A percentile compares a stretch with the other conserved stretches of the same genome.
Conservation (phyloP, 306 rosid species). For the Cicer yamashitae region DNA sequence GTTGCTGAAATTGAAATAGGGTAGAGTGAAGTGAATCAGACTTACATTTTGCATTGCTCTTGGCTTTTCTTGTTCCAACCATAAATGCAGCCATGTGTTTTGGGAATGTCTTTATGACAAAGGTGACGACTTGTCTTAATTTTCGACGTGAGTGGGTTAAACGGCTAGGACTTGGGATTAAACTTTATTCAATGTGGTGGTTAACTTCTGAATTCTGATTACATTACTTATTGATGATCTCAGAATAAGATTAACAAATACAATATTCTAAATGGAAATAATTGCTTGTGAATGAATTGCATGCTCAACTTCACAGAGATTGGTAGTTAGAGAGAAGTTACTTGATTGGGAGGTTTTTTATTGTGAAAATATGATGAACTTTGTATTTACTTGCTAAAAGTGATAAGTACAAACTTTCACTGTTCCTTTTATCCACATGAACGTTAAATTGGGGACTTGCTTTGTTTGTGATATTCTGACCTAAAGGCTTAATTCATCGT, state of each 20-base stretch:
- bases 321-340: conserved; percentile 26
- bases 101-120: background rate
- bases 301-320: conserved; percentile 17
- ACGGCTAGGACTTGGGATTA: conserved; percentile 24
- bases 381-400: conserved; percentile 21
- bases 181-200: conserved; percentile 33
- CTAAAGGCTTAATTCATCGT: background rate
- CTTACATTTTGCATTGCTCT: conserved; percentile 19
- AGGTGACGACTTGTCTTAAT: conserved; percentile 17
- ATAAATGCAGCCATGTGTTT: background rate
- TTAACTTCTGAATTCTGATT: conserved; percentile 22
- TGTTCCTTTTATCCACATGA: background rate
- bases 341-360: background rate
- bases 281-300: conserved; percentile 27
- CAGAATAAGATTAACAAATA: conserved; percentile 14
- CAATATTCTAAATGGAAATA: conserved; percentile 25
- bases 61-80: background rate
- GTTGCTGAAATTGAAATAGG: conserved; percentile 33
- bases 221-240: conserved; percentile 22
- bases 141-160: conserved; percentile 22
- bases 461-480: conserved; percentile 6
- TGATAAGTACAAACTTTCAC: background rate
- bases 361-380: background rate
- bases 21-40: conserved; percentile 28
- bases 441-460: conserved; percentile 6